These are phyloP conservation scores for Tremellales sp. DNA, from an alignment of 1,284 basidiomycete genomes.

Conservation along the genomic window DNA sequence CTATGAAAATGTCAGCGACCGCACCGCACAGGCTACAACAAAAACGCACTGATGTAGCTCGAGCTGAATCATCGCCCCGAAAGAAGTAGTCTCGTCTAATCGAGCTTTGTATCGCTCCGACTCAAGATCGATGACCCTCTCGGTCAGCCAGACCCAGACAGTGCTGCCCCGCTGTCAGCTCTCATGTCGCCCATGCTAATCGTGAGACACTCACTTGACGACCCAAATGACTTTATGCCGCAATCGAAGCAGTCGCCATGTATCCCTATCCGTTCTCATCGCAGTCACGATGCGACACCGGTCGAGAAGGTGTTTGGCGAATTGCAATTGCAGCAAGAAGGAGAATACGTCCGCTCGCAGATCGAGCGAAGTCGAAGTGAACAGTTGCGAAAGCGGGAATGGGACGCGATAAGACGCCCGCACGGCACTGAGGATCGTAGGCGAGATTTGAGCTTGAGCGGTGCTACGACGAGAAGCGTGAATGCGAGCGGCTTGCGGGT, in stretches of 20 bases:
- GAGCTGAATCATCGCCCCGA: slow-evolving; percentile 69
- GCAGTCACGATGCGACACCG: slow-evolving; percentile 1
- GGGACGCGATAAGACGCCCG: slow-evolving; percentile 48
- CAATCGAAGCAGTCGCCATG: slow-evolving; percentile 51
- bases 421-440: not conserved
- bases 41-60: slow-evolving; percentile 69
- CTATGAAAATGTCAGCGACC: slow-evolving; percentile 50
- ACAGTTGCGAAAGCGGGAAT: slow-evolving; percentile 75
- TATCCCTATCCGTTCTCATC: slow-evolving; percentile 48
- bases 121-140: slow-evolving; percentile 55
- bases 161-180: slow-evolving; percentile 52
- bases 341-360: slow-evolving; percentile 67
- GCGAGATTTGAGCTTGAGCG: slow-evolving; percentile 27
- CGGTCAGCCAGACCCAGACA: slow-evolving; percentile 66
- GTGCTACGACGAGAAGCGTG: slow-evolving; percentile 49
- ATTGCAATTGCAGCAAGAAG: slow-evolving; percentile 69
- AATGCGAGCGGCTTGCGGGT: slow-evolving; percentile 67
- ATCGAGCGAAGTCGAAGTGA: slow-evolving; percentile 59
- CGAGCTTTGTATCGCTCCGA: slow-evolving; percentile 47
- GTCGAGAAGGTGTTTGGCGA: slow-evolving; percentile 59
- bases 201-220: slow-evolving; percentile 61
- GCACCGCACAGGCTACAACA: not conserved
- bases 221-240: slow-evolving; percentile 74
- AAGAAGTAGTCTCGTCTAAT: slow-evolving; percentile 58
- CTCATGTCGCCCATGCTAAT: not conserved